These are phyloP conservation scores for Hymenoscyphus repandus DNA, from an alignment of 2,329 filamentous ascomycete genomes.

Conservation along the genomic window DNA sequence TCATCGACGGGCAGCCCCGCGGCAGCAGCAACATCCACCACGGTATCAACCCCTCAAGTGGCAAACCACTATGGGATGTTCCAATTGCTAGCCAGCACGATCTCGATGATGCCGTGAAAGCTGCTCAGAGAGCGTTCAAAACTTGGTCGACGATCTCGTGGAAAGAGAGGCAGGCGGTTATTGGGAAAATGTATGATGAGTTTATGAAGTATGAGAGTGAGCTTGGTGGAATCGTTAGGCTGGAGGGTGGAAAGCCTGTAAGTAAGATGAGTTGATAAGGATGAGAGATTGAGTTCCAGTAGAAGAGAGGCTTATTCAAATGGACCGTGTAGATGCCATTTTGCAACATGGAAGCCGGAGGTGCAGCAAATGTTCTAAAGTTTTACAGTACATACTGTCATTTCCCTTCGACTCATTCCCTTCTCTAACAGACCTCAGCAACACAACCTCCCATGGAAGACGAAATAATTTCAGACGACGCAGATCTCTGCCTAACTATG, in stretches of 20 bases:
- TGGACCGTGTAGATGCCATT: constrained; percentile 10
- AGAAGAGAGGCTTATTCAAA: neutral
- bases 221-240: constrained; percentile 40
- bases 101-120: constrained; percentile 30
- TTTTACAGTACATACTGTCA: constrained; percentile 6
- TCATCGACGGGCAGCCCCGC: constrained; percentile 11
- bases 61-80: constrained; percentile 25
- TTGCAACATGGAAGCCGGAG: constrained; percentile 9
- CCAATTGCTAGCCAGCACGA: constrained; percentile 32
- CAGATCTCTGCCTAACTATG: constrained; percentile 34
- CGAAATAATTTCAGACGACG: constrained; percentile 17
- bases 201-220: constrained; percentile 23
- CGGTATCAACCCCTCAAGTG: constrained; percentile 20
- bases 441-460: constrained; percentile 3
- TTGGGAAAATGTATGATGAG: constrained; percentile 21
- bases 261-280: constrained; percentile 9
- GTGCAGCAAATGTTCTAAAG: constrained; percentile 5
- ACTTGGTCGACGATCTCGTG: constrained; percentile 42
- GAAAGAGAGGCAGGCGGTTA: constrained; percentile 38
- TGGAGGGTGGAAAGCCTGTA: constrained; percentile 49
- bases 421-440: neutral
- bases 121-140: constrained; percentile 38
- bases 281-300: constrained; percentile 16
- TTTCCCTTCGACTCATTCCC: too few relatives aligned
- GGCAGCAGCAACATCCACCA: constrained; percentile 11